These are phyloP conservation scores for Candida yuanshanica DNA, from an alignment of 805 yeast genomes.

Conservation along the genomic window DNA sequence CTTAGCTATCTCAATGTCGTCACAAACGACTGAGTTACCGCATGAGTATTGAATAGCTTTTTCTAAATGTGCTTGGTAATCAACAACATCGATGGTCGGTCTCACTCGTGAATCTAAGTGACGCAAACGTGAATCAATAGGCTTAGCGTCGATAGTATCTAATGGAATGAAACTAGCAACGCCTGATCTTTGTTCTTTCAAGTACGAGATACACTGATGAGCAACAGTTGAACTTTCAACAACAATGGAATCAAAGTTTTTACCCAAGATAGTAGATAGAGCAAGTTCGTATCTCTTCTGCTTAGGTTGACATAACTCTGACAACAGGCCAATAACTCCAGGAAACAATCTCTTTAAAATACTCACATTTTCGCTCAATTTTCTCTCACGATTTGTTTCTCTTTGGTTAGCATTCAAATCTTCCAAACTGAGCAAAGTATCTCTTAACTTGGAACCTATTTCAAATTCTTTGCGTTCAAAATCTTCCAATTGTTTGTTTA, in stretches of 20 bases:
- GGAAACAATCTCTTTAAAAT: constrained; percentile 70
- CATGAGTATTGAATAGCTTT: constrained; percentile 77
- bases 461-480: constrained; percentile 46
- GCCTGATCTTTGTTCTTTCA: constrained; percentile 84
- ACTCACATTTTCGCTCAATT: constrained; percentile 65
- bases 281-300: constrained; percentile 70
- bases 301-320: constrained; percentile 74
- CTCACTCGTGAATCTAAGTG: constrained; percentile 46
- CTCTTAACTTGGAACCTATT: constrained; percentile 58
- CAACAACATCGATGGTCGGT: constrained; percentile 71
- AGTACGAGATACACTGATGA: constrained; percentile 66
- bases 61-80: constrained; percentile 61
- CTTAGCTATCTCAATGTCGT: constrained; percentile 62
- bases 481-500: constrained; percentile 35
- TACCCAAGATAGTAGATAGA: constrained; percentile 71
- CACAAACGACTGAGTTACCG: constrained; percentile 75
- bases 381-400: constrained; percentile 66
- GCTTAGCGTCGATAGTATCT: constrained; percentile 59
- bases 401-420: constrained; percentile 72
- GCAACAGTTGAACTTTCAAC: constrained; percentile 72
- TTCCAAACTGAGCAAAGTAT: constrained; percentile 53
- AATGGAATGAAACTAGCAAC: constrained; percentile 84
- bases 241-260: constrained; percentile 72
- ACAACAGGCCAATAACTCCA: constrained; percentile 76
- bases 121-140: constrained; percentile 50